These are phyloP conservation scores for Deuterostichococcus epilithicus DNA, from an alignment of 139 green algal genomes.

Conservation along the genomic window DNA sequence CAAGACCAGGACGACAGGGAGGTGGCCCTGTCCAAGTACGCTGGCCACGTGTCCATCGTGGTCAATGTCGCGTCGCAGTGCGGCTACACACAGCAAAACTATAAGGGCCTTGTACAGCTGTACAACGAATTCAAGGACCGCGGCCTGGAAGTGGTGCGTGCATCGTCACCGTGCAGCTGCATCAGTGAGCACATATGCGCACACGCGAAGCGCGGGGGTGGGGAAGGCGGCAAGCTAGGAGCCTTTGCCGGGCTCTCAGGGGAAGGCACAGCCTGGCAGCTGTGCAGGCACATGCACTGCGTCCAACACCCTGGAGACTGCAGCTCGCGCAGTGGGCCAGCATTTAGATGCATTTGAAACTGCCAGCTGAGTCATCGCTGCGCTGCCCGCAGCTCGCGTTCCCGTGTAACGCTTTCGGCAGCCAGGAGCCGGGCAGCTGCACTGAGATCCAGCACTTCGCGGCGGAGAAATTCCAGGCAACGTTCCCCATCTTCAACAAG, in stretches of 20 bases:
- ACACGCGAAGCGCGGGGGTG: too few species aligned
- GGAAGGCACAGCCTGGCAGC: too few species aligned
- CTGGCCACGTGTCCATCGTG: slow-evolving; percentile 56
- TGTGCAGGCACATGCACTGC: too few species aligned
- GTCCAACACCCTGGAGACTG: too few species aligned
- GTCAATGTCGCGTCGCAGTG: slow-evolving; percentile 76
- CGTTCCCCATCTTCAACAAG: slow-evolving; percentile 38
- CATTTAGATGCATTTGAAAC: too few species aligned
- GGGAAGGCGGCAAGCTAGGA: too few species aligned
- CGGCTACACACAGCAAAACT: slow-evolving; percentile 66
- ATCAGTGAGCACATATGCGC: slow-evolving; percentile 43
- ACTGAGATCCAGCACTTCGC: slow-evolving; percentile 55
- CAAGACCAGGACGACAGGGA: slow-evolving; percentile 39
- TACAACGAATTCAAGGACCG: slow-evolving; percentile 50
- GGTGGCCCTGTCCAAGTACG: slow-evolving; percentile 27
- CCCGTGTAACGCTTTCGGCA: slow-evolving; percentile 71
- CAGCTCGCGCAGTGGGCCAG: too few species aligned
- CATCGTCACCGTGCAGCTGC: slow-evolving; percentile 67
- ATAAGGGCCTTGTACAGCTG: slow-evolving; percentile 56
- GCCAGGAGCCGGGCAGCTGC: slow-evolving; percentile 58
- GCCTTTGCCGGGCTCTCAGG: too few species aligned
- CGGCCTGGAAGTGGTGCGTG: slow-evolving; percentile 52
- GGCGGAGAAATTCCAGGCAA: slow-evolving; percentile 36
- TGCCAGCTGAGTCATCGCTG: too few species aligned
- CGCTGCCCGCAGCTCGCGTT: slow-evolving; percentile 44